Conservation (phyloP, 164 flowering plant species). For the Akebia trifoliata region DNA sequence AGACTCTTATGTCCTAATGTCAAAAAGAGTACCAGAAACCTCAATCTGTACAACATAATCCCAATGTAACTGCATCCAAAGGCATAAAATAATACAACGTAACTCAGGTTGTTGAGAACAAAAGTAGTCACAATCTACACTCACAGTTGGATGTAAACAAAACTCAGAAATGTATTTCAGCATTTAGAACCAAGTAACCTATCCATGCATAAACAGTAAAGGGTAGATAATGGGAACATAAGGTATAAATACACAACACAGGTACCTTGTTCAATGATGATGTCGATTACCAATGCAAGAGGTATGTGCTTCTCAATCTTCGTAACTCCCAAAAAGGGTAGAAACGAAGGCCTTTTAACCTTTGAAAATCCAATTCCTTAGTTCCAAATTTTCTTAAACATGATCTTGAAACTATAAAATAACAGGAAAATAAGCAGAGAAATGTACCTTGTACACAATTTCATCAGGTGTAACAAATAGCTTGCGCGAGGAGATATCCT, state of each 20-base stretch:
- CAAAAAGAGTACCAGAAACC: neutral
- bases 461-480: constrained; percentile 61
- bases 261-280: constrained; percentile 85
- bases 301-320: constrained; percentile 59
- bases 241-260: neutral
- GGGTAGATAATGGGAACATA: neutral
- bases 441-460: constrained; percentile 68
- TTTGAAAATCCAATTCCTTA: constrained; percentile 17
- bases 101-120: too few species aligned
- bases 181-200: too few species aligned
- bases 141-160: neutral
- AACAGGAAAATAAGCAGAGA: neutral
- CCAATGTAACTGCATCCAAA: too few species aligned
- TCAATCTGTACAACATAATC: too few species aligned
- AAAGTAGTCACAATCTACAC: neutral
- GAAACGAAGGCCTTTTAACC: constrained; percentile 68
- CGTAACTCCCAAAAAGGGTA: constrained; percentile 54
- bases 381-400: neutral
- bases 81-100: too few species aligned
- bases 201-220: neutral
- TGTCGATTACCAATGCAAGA: constrained; percentile 58
- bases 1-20: neutral
- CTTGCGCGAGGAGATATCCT: constrained; percentile 61
- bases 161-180: too few species aligned
- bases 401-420: neutral